These are phyloP conservation scores for Citrus unshiu DNA, from an alignment of 345 rosid species.

Conservation along the genomic window DNA sequence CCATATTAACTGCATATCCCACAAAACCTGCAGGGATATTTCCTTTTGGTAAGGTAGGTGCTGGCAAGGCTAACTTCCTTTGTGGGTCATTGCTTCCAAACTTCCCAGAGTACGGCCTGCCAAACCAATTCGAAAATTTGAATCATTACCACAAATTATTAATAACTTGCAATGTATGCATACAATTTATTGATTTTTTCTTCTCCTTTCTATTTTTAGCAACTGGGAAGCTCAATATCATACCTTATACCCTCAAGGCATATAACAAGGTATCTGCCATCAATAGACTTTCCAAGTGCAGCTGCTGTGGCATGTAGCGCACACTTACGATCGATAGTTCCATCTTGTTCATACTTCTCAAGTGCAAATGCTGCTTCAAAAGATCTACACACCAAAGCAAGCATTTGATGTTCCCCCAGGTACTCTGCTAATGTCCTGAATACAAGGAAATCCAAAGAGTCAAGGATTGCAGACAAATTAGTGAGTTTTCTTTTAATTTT, in stretches of 20 bases:
- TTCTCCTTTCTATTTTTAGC: neutral
- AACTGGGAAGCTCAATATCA: neutral
- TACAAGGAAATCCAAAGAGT: neutral
- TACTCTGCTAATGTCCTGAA: slow-evolving; percentile 55
- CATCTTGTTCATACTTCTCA: slow-evolving; percentile 28
- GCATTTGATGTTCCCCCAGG: slow-evolving; percentile 66
- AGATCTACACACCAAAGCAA: slow-evolving; percentile 59
- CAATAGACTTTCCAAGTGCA: slow-evolving; percentile 33
- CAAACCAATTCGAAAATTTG: neutral
- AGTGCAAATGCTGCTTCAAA: slow-evolving; percentile 27
- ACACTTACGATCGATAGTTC: slow-evolving; percentile 25
- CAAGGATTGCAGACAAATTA: neutral
- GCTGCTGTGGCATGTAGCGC: slow-evolving; percentile 44
- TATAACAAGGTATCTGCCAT: slow-evolving; percentile 42
- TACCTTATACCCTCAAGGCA: slow-evolving; percentile 59
- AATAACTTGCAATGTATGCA: neutral
- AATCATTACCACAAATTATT: neutral
- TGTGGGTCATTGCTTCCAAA: slow-evolving; percentile 32
- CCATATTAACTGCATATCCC: slow-evolving; percentile 70
- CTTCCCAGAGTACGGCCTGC: slow-evolving; percentile 33
- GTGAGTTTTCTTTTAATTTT: neutral
- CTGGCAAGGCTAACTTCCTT: slow-evolving; percentile 39
- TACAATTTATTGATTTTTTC: neutral
- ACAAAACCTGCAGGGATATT: slow-evolving; percentile 40
- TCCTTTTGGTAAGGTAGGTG: slow-evolving; percentile 40